Percentiles rank a stretch among this genome's conserved stretches.
Evolutionary conservation across 352 stramenopile genomes (phyloP).

Genomic region (Phytopythium litorale): DNA sequence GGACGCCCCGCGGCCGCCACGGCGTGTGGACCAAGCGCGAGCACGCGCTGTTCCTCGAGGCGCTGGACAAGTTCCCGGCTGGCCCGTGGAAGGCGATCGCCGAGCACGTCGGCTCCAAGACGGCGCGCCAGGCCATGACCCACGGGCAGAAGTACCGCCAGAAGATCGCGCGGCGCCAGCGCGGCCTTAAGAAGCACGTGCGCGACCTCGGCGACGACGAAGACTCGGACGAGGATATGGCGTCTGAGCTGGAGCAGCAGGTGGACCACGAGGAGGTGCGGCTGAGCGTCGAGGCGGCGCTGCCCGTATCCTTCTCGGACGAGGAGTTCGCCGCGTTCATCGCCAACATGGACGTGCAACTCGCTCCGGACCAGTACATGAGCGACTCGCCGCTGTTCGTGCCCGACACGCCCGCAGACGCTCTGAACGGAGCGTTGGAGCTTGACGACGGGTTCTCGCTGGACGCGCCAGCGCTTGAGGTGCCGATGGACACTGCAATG

Average conservation of each 20-base stretch:
- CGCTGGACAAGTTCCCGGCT: slow-evolving; percentile 39
- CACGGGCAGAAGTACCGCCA: slow-evolving; percentile 93
- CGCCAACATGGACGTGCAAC: slow-evolving; percentile 19
- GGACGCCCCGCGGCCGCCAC: slow-evolving; percentile 8
- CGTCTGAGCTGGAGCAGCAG: neutral
- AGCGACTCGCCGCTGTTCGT: slow-evolving; percentile 26
- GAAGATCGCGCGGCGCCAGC: slow-evolving; percentile 50
- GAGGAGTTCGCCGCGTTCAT: slow-evolving; percentile 23
- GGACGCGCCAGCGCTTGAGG: neutral
- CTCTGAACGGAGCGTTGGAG: neutral
- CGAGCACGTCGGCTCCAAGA: slow-evolving; percentile 45
- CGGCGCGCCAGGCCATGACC: slow-evolving; percentile 86
- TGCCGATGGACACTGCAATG: neutral
- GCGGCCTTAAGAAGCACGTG: slow-evolving; percentile 33
- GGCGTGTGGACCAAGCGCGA: slow-evolving; percentile 37
- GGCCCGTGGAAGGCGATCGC: slow-evolving; percentile 53
- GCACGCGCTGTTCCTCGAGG: slow-evolving; percentile 47
- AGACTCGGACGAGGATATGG: slow-evolving; percentile 8
- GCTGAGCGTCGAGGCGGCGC: slow-evolving; percentile 16
- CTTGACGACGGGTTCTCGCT: slow-evolving; percentile 15
- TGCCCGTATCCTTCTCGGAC: slow-evolving; percentile 16
- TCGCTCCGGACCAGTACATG: slow-evolving; percentile 7
- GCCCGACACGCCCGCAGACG: neutral
- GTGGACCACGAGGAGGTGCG: slow-evolving; percentile 1
- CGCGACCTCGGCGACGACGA: slow-evolving; percentile 22